phyloP scores from a whole-genome alignment of 2,329 filamentous ascomycete genomes.

The Scedosporium apiospermum region DNA sequence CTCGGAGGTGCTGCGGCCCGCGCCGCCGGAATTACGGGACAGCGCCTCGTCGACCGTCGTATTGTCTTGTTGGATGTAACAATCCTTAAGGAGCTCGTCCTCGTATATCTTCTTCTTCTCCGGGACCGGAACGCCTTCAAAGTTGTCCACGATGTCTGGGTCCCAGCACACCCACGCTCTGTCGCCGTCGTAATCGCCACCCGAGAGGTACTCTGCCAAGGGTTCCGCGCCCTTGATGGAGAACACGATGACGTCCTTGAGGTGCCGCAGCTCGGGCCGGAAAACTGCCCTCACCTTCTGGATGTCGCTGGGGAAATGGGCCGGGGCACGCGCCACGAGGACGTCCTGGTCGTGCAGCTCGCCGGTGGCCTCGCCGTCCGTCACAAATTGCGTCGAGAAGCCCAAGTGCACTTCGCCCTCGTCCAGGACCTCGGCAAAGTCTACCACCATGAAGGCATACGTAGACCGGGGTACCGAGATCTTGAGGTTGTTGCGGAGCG shows the following conservation, averaged over 20 bases:
- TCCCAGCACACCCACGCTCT: conserved; percentile 74
- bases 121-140: conserved; percentile 42
- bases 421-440: conserved; percentile 50
- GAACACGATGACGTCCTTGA: conserved; percentile 78
- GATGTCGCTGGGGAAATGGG: conserved; percentile 61
- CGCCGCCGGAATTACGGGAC: conserved; percentile 11
- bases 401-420: conserved; percentile 59
- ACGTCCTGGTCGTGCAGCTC: conserved; percentile 49
- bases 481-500: conserved; percentile 46
- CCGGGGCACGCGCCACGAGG: conserved; percentile 60
- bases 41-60: conserved; percentile 7
- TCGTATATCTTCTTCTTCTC: conserved; percentile 29
- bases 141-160: conserved; percentile 52
- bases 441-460: conserved; percentile 56
- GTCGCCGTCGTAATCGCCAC: conserved; percentile 77
- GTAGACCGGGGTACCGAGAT: conserved; percentile 53
- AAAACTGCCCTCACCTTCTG: conserved; percentile 56
- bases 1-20: conserved; percentile 22
- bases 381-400: conserved; percentile 52
- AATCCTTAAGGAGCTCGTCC: conserved; percentile 15
- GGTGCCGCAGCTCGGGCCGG: conserved; percentile 48
- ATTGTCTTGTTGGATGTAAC: conserved; percentile 40
- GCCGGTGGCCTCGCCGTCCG: conserved; percentile 39
- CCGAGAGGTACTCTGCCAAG: conserved; percentile 61
- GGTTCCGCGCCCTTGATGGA: conserved; percentile 49